Percentiles rank a stretch among this genome's conserved stretches.
Evolutionary conservation across 1,284 basidiomycete species (phyloP).

Genomic region (Lentinula novae-zelandiae): DNA sequence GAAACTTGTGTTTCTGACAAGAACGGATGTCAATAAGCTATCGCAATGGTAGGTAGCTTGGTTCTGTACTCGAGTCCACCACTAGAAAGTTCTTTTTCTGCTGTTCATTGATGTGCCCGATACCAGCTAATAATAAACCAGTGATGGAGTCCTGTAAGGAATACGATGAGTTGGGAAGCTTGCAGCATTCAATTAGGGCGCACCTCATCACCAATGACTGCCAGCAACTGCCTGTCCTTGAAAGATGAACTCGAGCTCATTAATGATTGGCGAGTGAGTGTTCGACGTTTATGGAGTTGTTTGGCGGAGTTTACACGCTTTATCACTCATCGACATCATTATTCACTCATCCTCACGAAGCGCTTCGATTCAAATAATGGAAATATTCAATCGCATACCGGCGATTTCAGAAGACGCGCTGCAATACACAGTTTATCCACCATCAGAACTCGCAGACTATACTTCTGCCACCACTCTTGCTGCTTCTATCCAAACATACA

Average conservation of each 20-base stretch:
- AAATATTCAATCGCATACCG: constrained; percentile 68
- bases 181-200: constrained; percentile 13
- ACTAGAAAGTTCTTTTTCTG: constrained; percentile 96
- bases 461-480: constrained; percentile 65
- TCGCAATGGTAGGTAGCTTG: constrained; percentile 8
- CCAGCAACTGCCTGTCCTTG: constrained; percentile 85
- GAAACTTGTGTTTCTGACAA: constrained; percentile 81
- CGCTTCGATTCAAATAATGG: constrained; percentile 14
- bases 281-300: neutral
- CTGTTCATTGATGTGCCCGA: constrained; percentile 84
- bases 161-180: neutral
- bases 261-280: neutral
- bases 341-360: too few relatives aligned
- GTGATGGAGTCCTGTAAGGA: constrained; percentile 85
- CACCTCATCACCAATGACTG: constrained; percentile 95
- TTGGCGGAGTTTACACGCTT: neutral
- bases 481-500: constrained; percentile 60
- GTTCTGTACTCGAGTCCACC: constrained; percentile 77
- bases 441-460: constrained; percentile 42
- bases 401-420: constrained; percentile 84
- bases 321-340: too few relatives aligned
- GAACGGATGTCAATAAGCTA: neutral
- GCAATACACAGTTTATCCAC: constrained; percentile 70
- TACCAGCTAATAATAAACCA: constrained; percentile 86
- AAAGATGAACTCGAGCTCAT: constrained; percentile 49